Evolutionary conservation across 495 filamentous ascomycete genomes (phyloP).

Genomic region (Neurospora africana): DNA sequence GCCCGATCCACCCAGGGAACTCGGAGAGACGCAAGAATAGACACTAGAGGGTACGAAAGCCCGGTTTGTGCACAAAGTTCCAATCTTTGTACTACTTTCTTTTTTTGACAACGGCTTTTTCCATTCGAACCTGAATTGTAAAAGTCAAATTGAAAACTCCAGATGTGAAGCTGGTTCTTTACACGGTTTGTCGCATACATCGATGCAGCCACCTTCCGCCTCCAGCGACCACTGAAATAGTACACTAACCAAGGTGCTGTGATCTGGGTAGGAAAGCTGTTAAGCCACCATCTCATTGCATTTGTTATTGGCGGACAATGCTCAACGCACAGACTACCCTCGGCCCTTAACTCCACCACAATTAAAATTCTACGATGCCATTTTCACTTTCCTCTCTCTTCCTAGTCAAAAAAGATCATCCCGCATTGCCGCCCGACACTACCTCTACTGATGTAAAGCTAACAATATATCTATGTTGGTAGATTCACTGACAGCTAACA

Average conservation of each 20-base stretch:
- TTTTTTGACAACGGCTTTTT: neutral
- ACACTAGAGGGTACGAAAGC: neutral
- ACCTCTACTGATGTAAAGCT: neutral
- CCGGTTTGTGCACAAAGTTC: neutral
- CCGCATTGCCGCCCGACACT: neutral
- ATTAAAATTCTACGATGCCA: neutral
- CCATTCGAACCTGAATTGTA: neutral
- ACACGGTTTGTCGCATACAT: neutral
- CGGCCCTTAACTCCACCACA: neutral
- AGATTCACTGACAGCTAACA: neutral
- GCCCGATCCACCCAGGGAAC: neutral
- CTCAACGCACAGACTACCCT: neutral
- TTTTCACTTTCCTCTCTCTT: neutral
- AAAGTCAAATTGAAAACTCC: neutral
- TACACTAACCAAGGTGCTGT: neutral
- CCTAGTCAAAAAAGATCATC: neutral
- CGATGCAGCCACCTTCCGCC: neutral
- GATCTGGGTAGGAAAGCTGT: accelerated
- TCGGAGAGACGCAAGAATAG: neutral
- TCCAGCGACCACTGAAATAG: neutral
- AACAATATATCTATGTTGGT: neutral
- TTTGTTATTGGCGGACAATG: too few relatives aligned
- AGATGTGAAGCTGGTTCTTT: neutral
- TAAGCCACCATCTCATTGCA: neutral
- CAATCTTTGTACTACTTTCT: neutral